phyloP scores from a whole-genome alignment of 805 yeast genomes.

The Teunomyces tritomae region DNA sequence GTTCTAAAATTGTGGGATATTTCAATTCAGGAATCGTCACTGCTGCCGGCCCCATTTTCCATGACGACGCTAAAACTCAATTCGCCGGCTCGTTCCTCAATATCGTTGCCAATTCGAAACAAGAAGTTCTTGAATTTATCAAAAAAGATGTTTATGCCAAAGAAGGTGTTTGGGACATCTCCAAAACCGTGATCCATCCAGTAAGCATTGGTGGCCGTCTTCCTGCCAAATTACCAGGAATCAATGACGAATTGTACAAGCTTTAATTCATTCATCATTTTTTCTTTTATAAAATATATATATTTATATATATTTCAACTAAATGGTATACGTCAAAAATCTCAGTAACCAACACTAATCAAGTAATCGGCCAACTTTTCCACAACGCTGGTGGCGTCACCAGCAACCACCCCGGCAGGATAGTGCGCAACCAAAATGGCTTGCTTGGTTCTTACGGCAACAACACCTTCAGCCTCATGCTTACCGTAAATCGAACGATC shows the following conservation, averaged over 20 bases:
- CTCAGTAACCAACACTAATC: slow-evolving; percentile 78
- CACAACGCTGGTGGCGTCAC: slow-evolving; percentile 91
- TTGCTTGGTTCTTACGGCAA: slow-evolving; percentile 91
- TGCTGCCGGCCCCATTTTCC: slow-evolving; percentile 43
- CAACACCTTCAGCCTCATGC: slow-evolving; percentile 79
- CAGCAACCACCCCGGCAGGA: slow-evolving; percentile 86
- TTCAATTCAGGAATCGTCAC: slow-evolving; percentile 38
- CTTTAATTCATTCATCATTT: not conserved
- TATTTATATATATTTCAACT: no score
- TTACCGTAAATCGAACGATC: slow-evolving; percentile 93
- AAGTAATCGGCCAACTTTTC: slow-evolving; percentile 95
- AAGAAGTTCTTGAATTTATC: slow-evolving; percentile 63
- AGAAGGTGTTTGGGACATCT: slow-evolving; percentile 75
- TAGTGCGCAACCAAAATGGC: slow-evolving; percentile 93
- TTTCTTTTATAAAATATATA: no score
- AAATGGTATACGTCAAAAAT: not conserved
- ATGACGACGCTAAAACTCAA: slow-evolving; percentile 41
- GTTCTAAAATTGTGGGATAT: slow-evolving; percentile 44
- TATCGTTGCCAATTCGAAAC: slow-evolving; percentile 60
- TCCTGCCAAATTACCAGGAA: slow-evolving; percentile 35
- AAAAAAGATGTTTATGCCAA: slow-evolving; percentile 60
- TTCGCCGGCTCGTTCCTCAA: slow-evolving; percentile 72
- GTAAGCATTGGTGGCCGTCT: slow-evolving; percentile 34
- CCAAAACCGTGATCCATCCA: slow-evolving; percentile 58
- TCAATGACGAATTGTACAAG: slow-evolving; percentile 11